These are phyloP conservation scores for Nitzschia palea DNA, from an alignment of 108 stramenopile genomes.

Conservation along the genomic window DNA sequence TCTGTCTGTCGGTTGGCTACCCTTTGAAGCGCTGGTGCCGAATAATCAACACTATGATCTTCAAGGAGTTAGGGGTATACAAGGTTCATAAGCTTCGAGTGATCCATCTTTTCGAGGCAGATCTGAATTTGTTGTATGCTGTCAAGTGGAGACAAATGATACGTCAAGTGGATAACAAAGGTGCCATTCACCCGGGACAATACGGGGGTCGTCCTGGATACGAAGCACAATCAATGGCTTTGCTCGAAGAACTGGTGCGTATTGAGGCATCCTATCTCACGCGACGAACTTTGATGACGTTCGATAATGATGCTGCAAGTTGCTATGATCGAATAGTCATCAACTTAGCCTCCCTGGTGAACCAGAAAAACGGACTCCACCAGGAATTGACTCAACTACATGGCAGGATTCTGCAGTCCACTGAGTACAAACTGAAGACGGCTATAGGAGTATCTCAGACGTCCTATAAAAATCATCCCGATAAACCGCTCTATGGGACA, in stretches of 20 bases:
- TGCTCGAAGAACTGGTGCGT: not conserved
- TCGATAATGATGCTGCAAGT: no score
- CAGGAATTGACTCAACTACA: not conserved
- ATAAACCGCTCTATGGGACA: not conserved
- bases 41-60: not conserved
- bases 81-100: constrained; percentile 5
- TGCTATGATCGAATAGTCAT: constrained; percentile 4
- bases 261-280: not conserved
- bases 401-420: not conserved
- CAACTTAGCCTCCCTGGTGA: not conserved
- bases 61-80: not conserved
- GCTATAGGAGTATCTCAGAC: not conserved
- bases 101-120: constrained; percentile 20
- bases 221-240: not conserved
- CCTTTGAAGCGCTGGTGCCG: not conserved
- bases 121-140: not conserved
- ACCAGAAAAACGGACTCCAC: not conserved
- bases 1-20: not conserved
- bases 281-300: not conserved
- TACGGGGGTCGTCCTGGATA: not conserved
- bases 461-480: not conserved
- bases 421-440: no score
- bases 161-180: not conserved
- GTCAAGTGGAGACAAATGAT: not conserved
- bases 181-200: not conserved